Evolutionary conservation across 805 yeast genomes (phyloP), one percentile per base, ranked within the genome.

Genomic region (Helenozyma baotianmanensis): DNA sequence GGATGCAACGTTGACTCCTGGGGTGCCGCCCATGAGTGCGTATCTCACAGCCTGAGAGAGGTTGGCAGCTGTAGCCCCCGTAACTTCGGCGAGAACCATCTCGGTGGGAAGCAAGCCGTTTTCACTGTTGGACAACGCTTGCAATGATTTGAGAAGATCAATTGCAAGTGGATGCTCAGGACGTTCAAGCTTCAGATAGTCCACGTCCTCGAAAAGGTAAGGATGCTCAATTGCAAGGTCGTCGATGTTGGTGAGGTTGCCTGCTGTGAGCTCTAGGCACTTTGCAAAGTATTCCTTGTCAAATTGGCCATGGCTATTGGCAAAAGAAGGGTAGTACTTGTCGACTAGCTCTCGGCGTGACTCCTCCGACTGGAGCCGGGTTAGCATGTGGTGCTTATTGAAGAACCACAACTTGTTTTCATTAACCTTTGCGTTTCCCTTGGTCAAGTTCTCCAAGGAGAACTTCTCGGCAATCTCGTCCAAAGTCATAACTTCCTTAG

Each of bases 401-500:
- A 92, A 84, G 53, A 62, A 84, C 44, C 68, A 64, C 33, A 92
- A 68, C 56, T 92, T 90, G 33, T 72, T 70, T 38, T 77, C 79
- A 43, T 84, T 88, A 6, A 92, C 96, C 53, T 88, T 90, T 11
- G 96, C 94, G 59, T 89, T 89, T 1, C 98, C 97, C 49, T 78
- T 87, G 9, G 97, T 90, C 45, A 92, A 68, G 15, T 83, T 79
- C 36, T 79, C 78, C 23, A 88, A 53, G 11, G 77, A 66, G 53
- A 92, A 92, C 15, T 55, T 39, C 17, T 64, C 40, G 9, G 68
- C 74, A 33, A 89, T 57, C 21, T 82, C 76, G 1, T 64, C 43
- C 39, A 82, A 48, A 0, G 58, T 47, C 59, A 73, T 70, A 6
- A 77, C 60, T 48, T 81, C 90, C 32, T 68, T 70, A 0, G 58